Evolutionary conservation across 495 filamentous ascomycete species (phyloP).

Genomic region (Lichina pygmaea): DNA sequence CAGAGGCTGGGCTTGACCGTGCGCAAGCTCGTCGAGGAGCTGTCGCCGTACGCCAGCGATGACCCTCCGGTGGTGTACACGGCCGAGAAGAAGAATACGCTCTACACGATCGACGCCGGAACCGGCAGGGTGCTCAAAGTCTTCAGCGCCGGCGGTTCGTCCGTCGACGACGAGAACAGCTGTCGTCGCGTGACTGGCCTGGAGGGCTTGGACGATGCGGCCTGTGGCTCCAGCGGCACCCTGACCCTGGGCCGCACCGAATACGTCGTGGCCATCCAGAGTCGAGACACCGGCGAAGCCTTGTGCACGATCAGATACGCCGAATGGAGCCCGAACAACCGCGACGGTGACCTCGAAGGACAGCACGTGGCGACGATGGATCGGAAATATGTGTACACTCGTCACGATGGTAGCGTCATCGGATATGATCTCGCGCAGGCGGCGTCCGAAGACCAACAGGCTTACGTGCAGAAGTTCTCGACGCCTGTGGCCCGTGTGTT

Average conservation of each 20-base stretch:
- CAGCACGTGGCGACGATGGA: conserved; percentile 64
- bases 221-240: conserved; percentile 45
- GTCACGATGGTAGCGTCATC: conserved; percentile 66
- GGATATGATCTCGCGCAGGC: conserved; percentile 39
- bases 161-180: conserved; percentile 21
- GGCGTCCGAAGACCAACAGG: conserved; percentile 19
- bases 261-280: conserved; percentile 66
- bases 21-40: conserved; percentile 45
- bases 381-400: conserved; percentile 63
- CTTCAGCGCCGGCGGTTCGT: conserved; percentile 30
- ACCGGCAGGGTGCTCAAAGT: conserved; percentile 46
- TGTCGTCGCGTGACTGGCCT: conserved; percentile 33
- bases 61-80: conserved; percentile 54
- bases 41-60: conserved; percentile 35
- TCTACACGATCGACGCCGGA: conserved; percentile 61
- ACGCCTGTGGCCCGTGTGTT: conserved; percentile 78
- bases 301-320: conserved; percentile 82
- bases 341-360: conserved; percentile 60
- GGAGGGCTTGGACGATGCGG: conserved; percentile 30
- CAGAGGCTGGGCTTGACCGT: conserved; percentile 46
- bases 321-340: conserved; percentile 86
- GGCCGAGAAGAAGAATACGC: conserved; percentile 51
- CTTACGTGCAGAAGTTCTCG: conserved; percentile 39
- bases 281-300: conserved; percentile 39
- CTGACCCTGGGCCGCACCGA: conserved; percentile 64